phyloP scores from a whole-genome alignment of 805 yeast species.

The Cyberlindnera sargentensis region DNA sequence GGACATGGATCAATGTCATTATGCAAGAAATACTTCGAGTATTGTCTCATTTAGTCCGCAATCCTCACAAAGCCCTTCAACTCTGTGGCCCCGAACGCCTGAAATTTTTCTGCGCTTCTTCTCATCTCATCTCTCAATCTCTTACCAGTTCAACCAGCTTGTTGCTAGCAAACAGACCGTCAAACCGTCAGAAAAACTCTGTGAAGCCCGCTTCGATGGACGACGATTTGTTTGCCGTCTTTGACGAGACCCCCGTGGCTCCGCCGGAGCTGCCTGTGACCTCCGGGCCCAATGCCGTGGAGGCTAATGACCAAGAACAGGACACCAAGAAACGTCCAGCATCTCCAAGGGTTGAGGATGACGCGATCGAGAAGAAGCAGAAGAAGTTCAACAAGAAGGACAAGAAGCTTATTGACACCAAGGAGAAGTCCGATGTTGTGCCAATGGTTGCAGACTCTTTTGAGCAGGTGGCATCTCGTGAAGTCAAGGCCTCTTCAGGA shows the following conservation, averaged over 20 bases:
- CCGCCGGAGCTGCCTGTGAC: conserved; percentile 16
- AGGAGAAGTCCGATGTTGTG: conserved; percentile 40
- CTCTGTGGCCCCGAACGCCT: conserved; percentile 6
- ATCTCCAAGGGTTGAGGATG: conserved; percentile 10
- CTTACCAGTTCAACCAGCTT: neutral
- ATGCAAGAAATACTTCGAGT: neutral
- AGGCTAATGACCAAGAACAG: conserved; percentile 11
- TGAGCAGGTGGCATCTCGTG: conserved; percentile 85
- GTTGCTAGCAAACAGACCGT: neutral
- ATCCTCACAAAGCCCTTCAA: too few species aligned
- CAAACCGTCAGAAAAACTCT: too few species aligned
- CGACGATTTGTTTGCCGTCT: conserved; percentile 59
- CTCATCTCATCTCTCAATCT: too few species aligned
- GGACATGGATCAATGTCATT: neutral
- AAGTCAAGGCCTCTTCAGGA: conserved; percentile 78
- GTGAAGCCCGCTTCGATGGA: conserved; percentile 9
- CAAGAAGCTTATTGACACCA: conserved; percentile 27
- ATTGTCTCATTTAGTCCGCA: neutral
- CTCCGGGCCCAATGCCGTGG: conserved; percentile 5
- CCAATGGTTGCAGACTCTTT: conserved; percentile 83
- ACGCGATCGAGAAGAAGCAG: conserved; percentile 1
- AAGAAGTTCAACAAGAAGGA: conserved; percentile 22
- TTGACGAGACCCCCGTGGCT: conserved; percentile 44
- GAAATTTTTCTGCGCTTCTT: conserved; percentile 4
- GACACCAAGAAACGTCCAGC: conserved; percentile 20